Percentiles rank a stretch among this genome's conserved stretches.
Evolutionary conservation across 169 alveolate species (phyloP).

Genomic region (Cryptosporidium bovis): DNA sequence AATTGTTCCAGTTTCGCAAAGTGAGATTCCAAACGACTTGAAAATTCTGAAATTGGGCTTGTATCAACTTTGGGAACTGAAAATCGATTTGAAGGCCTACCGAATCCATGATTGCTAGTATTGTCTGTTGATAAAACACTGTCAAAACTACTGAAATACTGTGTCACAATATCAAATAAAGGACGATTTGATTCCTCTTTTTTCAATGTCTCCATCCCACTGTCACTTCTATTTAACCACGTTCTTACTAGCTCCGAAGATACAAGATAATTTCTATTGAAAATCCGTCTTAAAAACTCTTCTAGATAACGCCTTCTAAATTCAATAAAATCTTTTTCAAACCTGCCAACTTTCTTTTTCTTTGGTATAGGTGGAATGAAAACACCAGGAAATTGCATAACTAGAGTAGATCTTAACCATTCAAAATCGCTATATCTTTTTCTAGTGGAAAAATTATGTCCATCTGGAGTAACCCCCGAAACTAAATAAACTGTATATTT

Average conservation of each 20-base stretch:
- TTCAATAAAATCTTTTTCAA: slow-evolving; percentile 76
- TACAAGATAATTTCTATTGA: slow-evolving; percentile 73
- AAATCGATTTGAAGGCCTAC: slow-evolving; percentile 48
- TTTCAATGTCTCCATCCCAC: slow-evolving; percentile 68
- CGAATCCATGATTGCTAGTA: not conserved
- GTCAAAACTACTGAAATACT: slow-evolving; percentile 67
- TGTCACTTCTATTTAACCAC: slow-evolving; percentile 66
- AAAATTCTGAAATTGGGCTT: slow-evolving; percentile 58
- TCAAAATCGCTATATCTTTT: slow-evolving; percentile 81
- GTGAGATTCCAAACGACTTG: slow-evolving; percentile 38
- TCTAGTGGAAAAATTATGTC: slow-evolving; percentile 71
- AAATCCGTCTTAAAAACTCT: slow-evolving; percentile 77
- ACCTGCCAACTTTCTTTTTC: slow-evolving; percentile 81
- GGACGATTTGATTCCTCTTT: slow-evolving; percentile 70
- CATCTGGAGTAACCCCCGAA: slow-evolving; percentile 75
- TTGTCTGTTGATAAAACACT: slow-evolving; percentile 39
- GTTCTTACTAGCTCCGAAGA: slow-evolving; percentile 47
- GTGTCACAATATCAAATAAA: slow-evolving; percentile 62
- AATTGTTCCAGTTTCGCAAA: slow-evolving; percentile 53
- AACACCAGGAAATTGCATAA: slow-evolving; percentile 77
- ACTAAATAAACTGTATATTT: slow-evolving; percentile 74
- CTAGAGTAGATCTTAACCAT: slow-evolving; percentile 79
- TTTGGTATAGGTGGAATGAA: slow-evolving; percentile 82
- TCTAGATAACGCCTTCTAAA: slow-evolving; percentile 79
- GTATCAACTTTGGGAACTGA: slow-evolving; percentile 71